These are phyloP conservation scores for Fragaria ananassa DNA, from an alignment of 306 rosid genomes.

Conservation along the genomic window DNA sequence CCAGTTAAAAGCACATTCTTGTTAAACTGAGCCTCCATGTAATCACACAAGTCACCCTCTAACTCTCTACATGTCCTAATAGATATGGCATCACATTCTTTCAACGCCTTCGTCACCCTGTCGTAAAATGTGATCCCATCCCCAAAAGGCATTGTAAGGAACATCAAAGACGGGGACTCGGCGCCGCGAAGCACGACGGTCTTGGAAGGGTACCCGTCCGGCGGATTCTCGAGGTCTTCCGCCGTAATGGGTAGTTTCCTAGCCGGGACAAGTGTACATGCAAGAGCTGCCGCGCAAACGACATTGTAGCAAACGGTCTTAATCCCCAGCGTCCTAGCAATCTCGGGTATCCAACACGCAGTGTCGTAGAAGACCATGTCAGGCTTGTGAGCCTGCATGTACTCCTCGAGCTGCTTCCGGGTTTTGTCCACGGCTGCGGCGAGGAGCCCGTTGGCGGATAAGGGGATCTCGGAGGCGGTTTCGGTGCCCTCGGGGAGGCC, in stretches of 20 bases:
- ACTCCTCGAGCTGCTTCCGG: conserved; percentile 20
- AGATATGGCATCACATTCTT: conserved; percentile 40
- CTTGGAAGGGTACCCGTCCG: conserved; percentile 49
- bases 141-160: conserved; percentile 39
- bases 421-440: conserved; percentile 37
- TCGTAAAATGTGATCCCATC: conserved; percentile 37
- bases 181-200: conserved; percentile 36
- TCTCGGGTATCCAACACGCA: conserved; percentile 43
- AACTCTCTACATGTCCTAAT: conserved; percentile 47
- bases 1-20: conserved; percentile 45
- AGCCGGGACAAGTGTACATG: conserved; percentile 28
- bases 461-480: conserved; percentile 41
- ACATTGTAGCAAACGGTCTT: conserved; percentile 33
- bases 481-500: conserved; percentile 45
- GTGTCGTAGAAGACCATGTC: conserved; percentile 37
- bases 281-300: conserved; percentile 37
- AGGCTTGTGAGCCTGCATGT: conserved; percentile 22
- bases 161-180: conserved; percentile 26
- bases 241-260: conserved; percentile 26
- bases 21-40: conserved; percentile 26
- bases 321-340: conserved; percentile 19
- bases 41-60: conserved; percentile 44
- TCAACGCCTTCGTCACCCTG: conserved; percentile 17
- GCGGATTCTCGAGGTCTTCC: conserved; percentile 41
- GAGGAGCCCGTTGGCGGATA: conserved; percentile 17